Base-by-base conservation (phyloP, 2,329 filamentous ascomycete species). In the Fonsecaea pedrosoi region DNA sequence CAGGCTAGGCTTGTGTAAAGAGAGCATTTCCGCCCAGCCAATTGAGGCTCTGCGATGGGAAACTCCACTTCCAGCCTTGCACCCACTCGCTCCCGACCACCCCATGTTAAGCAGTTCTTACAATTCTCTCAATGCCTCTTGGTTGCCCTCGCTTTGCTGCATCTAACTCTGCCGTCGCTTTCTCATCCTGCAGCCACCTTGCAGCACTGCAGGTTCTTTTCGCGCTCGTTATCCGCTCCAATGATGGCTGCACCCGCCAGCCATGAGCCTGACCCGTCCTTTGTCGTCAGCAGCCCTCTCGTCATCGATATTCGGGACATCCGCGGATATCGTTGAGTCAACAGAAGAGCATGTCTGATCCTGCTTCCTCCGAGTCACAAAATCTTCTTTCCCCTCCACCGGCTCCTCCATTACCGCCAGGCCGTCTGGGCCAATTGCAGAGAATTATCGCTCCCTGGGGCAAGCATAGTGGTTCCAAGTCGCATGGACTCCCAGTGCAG, bases 391-490 rank as follows among this genome's bases (percentile, higher is more conserved):
- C 62, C 38, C 72, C 72, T 67, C 76, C 37, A 77, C 79, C 21
- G 75, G 77, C 62, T 66, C 72, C 70, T 69, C 74, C 64, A 12
- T 66, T 67, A 62, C 72, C 71, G 75, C 73, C 63, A 71, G 75
- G 21, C 53, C 69, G 71, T 18, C 63, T 71, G 12, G 67, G 62
- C 63, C 72, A 60, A 67, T 67, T 74, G 59, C 70, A 73, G 58
- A 66, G 71, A 63, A 69, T 74, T 59, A 72, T 74, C n/a, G 72
- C 68, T 8, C 72, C 72, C 9, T 70, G 68, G 68, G 68, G 68
- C 34, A 65, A 62, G 35, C 65, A 69, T 35, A 67, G 57, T 70
- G 68, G 68, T 45, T 38, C 68, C 35, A 68, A 68, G 40, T 64
- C 61, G 13, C 65, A 68, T 70, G 68, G 68, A 48, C 55, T 66